These are phyloP conservation scores for Chaetoceros tenuissimus DNA, from an alignment of 108 stramenopile genomes.

Conservation along the genomic window DNA sequence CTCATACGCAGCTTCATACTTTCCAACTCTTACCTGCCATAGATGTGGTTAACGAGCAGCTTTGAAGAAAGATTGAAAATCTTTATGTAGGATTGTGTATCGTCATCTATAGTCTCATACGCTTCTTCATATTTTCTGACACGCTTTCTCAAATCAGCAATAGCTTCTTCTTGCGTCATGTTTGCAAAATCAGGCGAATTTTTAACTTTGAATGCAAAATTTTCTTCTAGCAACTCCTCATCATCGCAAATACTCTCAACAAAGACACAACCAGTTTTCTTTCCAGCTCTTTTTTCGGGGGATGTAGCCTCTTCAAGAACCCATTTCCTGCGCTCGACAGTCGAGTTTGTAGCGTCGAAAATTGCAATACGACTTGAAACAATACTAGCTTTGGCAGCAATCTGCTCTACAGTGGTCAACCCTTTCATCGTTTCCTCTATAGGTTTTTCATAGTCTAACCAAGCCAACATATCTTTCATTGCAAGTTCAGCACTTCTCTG, in stretches of 20 bases:
- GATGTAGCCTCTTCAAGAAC: conserved; percentile 73
- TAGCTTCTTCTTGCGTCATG: conserved; percentile 59
- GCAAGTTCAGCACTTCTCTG: conserved; percentile 63
- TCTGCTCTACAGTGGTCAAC: neutral
- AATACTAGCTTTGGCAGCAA: neutral
- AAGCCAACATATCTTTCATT: conserved; percentile 65
- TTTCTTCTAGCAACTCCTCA: conserved; percentile 65
- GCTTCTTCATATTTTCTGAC: conserved; percentile 84
- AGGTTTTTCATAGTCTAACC: conserved; percentile 58
- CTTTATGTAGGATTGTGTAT: conserved; percentile 89
- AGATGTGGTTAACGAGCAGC: conserved; percentile 65
- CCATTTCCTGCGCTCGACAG: conserved; percentile 61
- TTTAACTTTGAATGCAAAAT: conserved; percentile 68
- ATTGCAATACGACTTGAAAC: conserved; percentile 70
- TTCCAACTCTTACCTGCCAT: conserved; percentile 4
- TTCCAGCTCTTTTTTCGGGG: conserved; percentile 34
- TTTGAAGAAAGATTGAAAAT: conserved; percentile 85
- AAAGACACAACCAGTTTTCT: conserved; percentile 81
- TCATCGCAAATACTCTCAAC: conserved; percentile 96
- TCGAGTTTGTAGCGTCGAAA: conserved; percentile 98
- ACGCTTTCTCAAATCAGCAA: conserved; percentile 71
- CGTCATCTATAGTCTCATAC: conserved; percentile 92
- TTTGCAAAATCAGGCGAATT: conserved; percentile 78
- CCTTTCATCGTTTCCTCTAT: conserved; percentile 11
- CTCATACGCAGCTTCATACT: conserved; percentile 42